Conservation (phyloP, 2,329 filamentous ascomycete genomes). For the Diaporthe sp. region DNA sequence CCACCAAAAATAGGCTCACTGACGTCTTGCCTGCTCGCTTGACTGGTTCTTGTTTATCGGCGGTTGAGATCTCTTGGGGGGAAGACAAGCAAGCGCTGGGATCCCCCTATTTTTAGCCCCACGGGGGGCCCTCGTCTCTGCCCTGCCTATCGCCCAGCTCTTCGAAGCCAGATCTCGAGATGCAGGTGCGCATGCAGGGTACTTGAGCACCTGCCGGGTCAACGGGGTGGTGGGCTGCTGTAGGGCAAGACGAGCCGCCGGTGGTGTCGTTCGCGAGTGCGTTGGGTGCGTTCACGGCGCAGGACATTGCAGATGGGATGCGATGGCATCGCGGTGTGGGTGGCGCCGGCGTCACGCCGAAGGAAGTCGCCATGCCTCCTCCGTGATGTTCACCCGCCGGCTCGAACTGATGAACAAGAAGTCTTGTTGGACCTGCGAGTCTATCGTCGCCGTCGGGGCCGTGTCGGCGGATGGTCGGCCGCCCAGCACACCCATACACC, state of each 20-base stretch:
- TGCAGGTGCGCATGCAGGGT: conserved; percentile 31
- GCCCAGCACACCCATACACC: background rate
- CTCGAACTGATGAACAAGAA: background rate
- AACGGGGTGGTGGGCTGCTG: background rate
- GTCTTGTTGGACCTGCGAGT: background rate
- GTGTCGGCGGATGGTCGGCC: background rate
- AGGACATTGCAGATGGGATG: conserved; percentile 14
- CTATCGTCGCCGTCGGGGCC: background rate
- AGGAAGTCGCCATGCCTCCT: background rate
- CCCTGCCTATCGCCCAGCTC: conserved; percentile 16
- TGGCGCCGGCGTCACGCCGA: conserved; percentile 30
- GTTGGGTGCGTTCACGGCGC: conserved; percentile 2
- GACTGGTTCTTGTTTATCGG: conserved; percentile 13
- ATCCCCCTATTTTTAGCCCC: background rate
- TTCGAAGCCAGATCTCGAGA: conserved; percentile 28
- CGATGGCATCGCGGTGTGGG: conserved; percentile 6
- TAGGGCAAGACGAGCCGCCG: conserved; percentile 10
- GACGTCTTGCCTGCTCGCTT: background rate
- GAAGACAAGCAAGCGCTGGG: conserved; percentile 24
- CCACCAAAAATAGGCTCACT: conserved; percentile 16
- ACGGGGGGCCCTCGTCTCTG: background rate
- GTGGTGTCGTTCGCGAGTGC: background rate
- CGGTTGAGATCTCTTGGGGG: background rate
- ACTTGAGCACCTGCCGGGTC: background rate
- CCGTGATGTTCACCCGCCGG: background rate